Base-by-base conservation (phyloP, 371 early-diverging fungal genomes). In the Mortierella sp. region DNA sequence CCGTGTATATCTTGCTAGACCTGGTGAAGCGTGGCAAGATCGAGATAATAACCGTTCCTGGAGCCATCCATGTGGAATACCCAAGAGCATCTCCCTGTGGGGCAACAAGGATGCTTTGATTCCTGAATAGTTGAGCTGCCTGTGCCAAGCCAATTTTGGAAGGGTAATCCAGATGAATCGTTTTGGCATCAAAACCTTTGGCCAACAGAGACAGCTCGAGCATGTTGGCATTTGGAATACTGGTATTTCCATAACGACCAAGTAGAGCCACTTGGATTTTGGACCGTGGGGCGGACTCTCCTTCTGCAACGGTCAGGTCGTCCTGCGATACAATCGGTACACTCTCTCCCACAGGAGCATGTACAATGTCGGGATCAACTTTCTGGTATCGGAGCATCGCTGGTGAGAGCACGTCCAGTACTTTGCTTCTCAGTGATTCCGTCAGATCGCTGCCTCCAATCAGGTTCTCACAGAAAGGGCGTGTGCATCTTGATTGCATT, bases 201-300 rank as follows among this genome's bases (percentile, higher is more conserved):
- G 55, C 59, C 51, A 76, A 60, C 59, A 76, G 60, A 58, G 70
- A 61, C 45, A 62, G 45, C 38, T 76, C 78, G n/a, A 76, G 56
- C 0, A 55, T 21, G 53, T 62, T 61, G 23, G 70, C 62, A 19
- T 76, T 76, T 2, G 78, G 70, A 21, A 76, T 69, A 39, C 78
- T 76, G 42, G 78, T 76, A 56, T 76, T 76, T 30, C 78, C 78
- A 27, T 69, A 76, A 3, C 78, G 78, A 19, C 78, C 78, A 12
- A 76, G 39, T 18, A 76, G 53, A 0, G 65, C 78, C 18, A 76
- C 67, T 3, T 76, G 54, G 46, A 76, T 76, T 54, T 42, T 69
- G n/a, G 70, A 65, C 3, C 78, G 54, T 5, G 70, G 78, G 21
- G 63, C 71, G 19, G 55, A 58, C 30, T 76, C 78, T 34, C 78